Evolutionary conservation across 371 early-diverging fungal species (phyloP).

Genomic region (Smittium mucronatum): DNA sequence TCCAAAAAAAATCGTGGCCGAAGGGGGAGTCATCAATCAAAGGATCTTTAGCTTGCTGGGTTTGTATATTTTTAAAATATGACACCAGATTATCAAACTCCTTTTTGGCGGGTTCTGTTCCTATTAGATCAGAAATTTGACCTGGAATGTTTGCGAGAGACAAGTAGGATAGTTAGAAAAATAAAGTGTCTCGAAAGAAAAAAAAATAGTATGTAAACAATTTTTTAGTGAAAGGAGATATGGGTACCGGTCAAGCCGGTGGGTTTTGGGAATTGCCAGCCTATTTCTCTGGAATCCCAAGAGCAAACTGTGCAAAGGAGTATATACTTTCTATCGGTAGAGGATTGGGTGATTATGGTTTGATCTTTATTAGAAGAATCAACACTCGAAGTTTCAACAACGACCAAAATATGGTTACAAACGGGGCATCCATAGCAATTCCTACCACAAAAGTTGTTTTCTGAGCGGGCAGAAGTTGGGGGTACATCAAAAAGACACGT

Average conservation of each 20-base stretch:
- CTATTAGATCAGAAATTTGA: slow-evolving; percentile 39
- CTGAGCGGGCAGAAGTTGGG: slow-evolving; percentile 83
- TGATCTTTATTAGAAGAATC: slow-evolving; percentile 20
- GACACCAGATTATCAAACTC: slow-evolving; percentile 76
- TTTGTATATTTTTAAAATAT: slow-evolving; percentile 33
- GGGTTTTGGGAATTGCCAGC: slow-evolving; percentile 78
- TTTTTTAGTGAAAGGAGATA: slow-evolving; percentile 24
- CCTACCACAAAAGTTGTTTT: slow-evolving; percentile 83
- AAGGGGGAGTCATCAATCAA: background rate
- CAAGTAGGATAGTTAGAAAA: slow-evolving; percentile 51
- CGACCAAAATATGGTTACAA: slow-evolving; percentile 69
- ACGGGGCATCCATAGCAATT: slow-evolving; percentile 91
- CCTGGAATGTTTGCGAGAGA: slow-evolving; percentile 52
- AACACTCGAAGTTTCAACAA: slow-evolving; percentile 43
- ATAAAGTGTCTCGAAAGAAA: too few species aligned
- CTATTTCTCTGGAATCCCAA: slow-evolving; percentile 84
- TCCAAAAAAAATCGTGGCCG: background rate
- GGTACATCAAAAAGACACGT: slow-evolving; percentile 93
- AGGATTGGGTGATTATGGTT: slow-evolving; percentile 14
- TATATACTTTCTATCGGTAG: slow-evolving; percentile 29
- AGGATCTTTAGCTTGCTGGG: background rate
- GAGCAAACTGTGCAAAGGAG: slow-evolving; percentile 74
- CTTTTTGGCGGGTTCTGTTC: slow-evolving; percentile 17
- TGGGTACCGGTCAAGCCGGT: slow-evolving; percentile 66
- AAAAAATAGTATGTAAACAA: slow-evolving; percentile 40